phyloP scores from a whole-genome alignment of 208 protist species.

The Trypanosomatidae sp. region DNA sequence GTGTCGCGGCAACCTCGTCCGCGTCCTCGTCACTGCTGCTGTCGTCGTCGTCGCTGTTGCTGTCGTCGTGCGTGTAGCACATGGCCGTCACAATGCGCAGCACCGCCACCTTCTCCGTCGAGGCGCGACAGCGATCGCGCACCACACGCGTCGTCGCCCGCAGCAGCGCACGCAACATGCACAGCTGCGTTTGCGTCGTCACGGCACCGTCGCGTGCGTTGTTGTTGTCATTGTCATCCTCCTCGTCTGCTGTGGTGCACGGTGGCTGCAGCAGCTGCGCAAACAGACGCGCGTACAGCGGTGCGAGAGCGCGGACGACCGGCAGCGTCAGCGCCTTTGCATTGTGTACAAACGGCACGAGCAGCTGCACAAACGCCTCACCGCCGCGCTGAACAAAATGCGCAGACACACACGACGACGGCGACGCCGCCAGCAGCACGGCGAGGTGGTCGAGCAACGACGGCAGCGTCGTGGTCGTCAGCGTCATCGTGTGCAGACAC shows the following conservation, averaged over 20 bases:
- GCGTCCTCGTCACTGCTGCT: no score
- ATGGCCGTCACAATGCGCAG: slow-evolving; percentile 47
- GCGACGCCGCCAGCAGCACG: slow-evolving; percentile 25
- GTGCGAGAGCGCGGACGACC: slow-evolving; percentile 22
- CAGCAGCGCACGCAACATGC: slow-evolving; percentile 15
- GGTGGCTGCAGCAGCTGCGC: slow-evolving; percentile 11
- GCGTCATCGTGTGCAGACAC: slow-evolving; percentile 57
- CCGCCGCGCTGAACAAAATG: slow-evolving; percentile 26
- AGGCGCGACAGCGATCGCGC: slow-evolving; percentile 40
- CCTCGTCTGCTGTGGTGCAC: neutral
- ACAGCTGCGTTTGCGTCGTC: neutral
- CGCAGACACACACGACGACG: slow-evolving; percentile 11
- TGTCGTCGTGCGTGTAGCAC: no score
- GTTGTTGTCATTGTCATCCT: neutral
- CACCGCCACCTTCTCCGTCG: slow-evolving; percentile 55
- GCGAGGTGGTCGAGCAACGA: slow-evolving; percentile 39
- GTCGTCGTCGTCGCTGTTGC: no score
- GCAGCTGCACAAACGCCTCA: slow-evolving; percentile 42
- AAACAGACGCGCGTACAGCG: slow-evolving; percentile 31
- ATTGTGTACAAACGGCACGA: slow-evolving; percentile 67
- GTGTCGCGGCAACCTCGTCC: neutral
- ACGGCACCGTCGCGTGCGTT: neutral
- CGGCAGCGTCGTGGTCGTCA: slow-evolving; percentile 25
- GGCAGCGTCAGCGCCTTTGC: slow-evolving; percentile 28
- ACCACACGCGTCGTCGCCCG: slow-evolving; percentile 29